A percentile compares a stretch with the other conserved stretches of the same genome.
Evolutionary conservation across 2,329 filamentous ascomycete genomes (phyloP).

Genomic region (Aureobasidium vineae): DNA sequence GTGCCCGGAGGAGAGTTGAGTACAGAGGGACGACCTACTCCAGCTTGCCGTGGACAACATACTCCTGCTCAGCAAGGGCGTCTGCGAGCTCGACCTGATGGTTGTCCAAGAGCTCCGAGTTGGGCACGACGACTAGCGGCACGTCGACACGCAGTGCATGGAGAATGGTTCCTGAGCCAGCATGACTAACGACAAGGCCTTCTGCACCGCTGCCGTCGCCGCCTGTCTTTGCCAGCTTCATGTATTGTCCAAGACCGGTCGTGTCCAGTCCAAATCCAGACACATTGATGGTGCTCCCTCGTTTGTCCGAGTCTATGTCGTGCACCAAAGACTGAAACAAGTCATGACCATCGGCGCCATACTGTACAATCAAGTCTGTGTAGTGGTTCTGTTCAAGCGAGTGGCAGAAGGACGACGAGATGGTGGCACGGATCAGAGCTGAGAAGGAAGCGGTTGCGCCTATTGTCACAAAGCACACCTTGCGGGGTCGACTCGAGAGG

Average conservation of each 20-base stretch:
- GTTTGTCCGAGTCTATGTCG: constrained; percentile 25
- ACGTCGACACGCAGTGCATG: constrained; percentile 72
- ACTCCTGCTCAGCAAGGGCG: constrained; percentile 70
- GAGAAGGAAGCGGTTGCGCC: constrained; percentile 87
- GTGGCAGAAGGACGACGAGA: constrained; percentile 62
- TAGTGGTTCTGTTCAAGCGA: constrained; percentile 61
- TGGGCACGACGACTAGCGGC: constrained; percentile 86
- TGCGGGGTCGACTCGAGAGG: constrained; percentile 31
- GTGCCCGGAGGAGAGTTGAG: background rate
- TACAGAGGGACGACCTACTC: constrained; percentile 51
- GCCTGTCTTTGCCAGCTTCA: constrained; percentile 52
- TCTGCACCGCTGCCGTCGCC: constrained; percentile 46
- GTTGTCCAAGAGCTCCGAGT: constrained; percentile 76
- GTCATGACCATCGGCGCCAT: constrained; percentile 64
- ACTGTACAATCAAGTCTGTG: constrained; percentile 74
- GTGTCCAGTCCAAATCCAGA: constrained; percentile 65
- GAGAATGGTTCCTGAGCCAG: constrained; percentile 85
- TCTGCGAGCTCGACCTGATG: constrained; percentile 86
- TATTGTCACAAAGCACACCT: constrained; percentile 79
- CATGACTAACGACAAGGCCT: constrained; percentile 84
- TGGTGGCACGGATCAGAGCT: constrained; percentile 64
- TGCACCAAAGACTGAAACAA: constrained; percentile 47
- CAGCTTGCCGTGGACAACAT: constrained; percentile 69
- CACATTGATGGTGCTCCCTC: constrained; percentile 47
- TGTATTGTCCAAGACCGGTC: constrained; percentile 58